These are phyloP conservation scores for Phytopythium chamaehyphon DNA, from an alignment of 352 stramenopile genomes.

Conservation along the genomic window DNA sequence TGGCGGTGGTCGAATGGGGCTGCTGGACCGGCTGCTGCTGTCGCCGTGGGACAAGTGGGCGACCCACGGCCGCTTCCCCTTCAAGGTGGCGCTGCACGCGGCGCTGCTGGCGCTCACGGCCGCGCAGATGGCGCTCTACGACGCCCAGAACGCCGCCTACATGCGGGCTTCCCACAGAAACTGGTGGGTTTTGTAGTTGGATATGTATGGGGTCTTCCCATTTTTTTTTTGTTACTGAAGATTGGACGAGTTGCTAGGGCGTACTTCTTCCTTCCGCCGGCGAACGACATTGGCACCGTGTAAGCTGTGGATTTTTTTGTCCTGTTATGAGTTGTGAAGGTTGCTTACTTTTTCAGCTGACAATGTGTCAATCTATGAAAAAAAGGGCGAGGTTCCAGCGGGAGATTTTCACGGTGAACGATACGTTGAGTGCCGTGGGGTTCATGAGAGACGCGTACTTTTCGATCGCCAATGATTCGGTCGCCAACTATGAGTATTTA, in stretches of 20 bases:
- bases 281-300: slow-evolving; percentile 46
- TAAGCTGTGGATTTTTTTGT: too few species aligned
- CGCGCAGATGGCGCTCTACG: slow-evolving; percentile 70
- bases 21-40: slow-evolving; percentile 54
- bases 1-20: slow-evolving; percentile 28
- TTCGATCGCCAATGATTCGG: slow-evolving; percentile 50
- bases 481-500: slow-evolving; percentile 83
- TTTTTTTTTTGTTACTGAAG: too few species aligned
- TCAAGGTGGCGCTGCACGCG: slow-evolving; percentile 79
- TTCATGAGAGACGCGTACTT: slow-evolving; percentile 79
- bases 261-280: slow-evolving; percentile 76
- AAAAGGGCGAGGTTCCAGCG: slow-evolving; percentile 53
- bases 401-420: slow-evolving; percentile 72
- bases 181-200: slow-evolving; percentile 32
- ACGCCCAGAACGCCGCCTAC: slow-evolving; percentile 79
- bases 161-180: slow-evolving; percentile 82
- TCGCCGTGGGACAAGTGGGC: slow-evolving; percentile 84
- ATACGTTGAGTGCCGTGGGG: slow-evolving; percentile 53
- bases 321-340: too few species aligned
- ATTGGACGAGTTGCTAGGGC: slow-evolving; percentile 27
- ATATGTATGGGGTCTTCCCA: not conserved
- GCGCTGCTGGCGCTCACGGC: slow-evolving; percentile 70
- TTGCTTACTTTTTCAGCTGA: too few species aligned
- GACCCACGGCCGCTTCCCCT: slow-evolving; percentile 67
- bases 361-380: not conserved